Percentiles rank a stretch among this genome's conserved stretches.
These are phyloP conservation scores for Chalaropsis ovoidea DNA, from an alignment of 2,329 filamentous ascomycete species.

Conservation along the genomic window DNA sequence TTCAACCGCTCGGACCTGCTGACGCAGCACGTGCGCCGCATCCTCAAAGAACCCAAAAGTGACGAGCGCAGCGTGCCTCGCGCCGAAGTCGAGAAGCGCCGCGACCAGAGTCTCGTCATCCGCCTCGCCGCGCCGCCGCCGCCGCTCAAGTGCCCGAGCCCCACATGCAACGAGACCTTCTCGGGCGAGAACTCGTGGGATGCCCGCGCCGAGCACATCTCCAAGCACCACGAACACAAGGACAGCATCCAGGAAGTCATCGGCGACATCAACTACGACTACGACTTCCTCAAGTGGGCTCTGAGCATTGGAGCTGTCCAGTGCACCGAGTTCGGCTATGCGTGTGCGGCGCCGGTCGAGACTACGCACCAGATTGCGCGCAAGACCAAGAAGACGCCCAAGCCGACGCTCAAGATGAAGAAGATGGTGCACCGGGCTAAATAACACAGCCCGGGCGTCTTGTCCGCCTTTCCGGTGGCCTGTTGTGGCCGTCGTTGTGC, in stretches of 20 bases:
- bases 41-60: too few relatives aligned
- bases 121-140: constrained; percentile 51
- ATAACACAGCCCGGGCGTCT: neutral
- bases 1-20: constrained; percentile 93
- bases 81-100: constrained; percentile 33
- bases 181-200: constrained; percentile 60
- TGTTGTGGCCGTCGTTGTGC: neutral
- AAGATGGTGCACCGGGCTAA: neutral
- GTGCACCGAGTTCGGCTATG: neutral
- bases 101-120: constrained; percentile 45
- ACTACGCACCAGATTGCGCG: constrained; percentile 18
- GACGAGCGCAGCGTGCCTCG: constrained; percentile 37
- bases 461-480: neutral
- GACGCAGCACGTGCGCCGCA: constrained; percentile 75
- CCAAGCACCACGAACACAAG: constrained; percentile 59
- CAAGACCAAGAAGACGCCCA: neutral
- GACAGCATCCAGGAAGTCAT: constrained; percentile 20
- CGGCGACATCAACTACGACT: neutral
- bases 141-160: constrained; percentile 49
- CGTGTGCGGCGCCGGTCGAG: constrained; percentile 6
- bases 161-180: constrained; percentile 52
- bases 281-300: constrained; percentile 6
- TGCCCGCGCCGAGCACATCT: constrained; percentile 77
- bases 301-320: neutral
- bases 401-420: neutral